A percentile compares a stretch with the other conserved stretches of the same genome.
These are phyloP conservation scores for Artemisia argyi DNA, from an alignment of 129 eudicot species.

Conservation along the genomic window DNA sequence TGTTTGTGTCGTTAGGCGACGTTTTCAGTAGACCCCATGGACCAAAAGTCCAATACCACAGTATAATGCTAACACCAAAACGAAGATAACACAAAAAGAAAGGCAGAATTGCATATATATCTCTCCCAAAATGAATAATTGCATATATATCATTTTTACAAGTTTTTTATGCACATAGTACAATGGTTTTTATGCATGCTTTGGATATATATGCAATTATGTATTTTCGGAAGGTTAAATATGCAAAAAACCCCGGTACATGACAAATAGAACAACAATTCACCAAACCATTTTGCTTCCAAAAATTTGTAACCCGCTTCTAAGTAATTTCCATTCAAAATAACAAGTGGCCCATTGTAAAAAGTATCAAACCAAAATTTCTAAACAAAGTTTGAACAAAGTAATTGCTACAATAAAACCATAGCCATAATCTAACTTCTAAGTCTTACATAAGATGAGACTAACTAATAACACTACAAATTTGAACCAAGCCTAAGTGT, in stretches of 20 bases:
- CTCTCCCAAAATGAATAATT: too few species aligned
- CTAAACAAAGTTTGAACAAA: slow-evolving; percentile 8
- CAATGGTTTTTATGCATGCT: too few species aligned
- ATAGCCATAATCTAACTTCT: slow-evolving; percentile 18
- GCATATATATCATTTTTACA: too few species aligned
- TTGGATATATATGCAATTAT: too few species aligned
- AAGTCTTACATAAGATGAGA: slow-evolving; percentile 29
- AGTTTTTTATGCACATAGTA: too few species aligned
- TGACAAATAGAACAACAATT: not conserved
- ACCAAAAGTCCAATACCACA: not conserved
- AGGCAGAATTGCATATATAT: too few species aligned
- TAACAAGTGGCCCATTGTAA: not conserved
- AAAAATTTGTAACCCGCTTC: not conserved
- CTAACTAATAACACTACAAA: not conserved
- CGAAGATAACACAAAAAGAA: too few species aligned
- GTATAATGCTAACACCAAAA: not conserved
- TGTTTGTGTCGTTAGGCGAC: too few species aligned
- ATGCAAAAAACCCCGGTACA: too few species aligned
- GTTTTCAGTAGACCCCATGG: not conserved
- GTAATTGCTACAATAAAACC: slow-evolving; percentile 13
- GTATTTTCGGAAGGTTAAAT: too few species aligned
- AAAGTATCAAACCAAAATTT: slow-evolving; percentile 12
- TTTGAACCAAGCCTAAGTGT: slow-evolving; percentile 23
- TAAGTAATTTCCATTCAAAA: not conserved
- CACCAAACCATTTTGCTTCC: not conserved